Percentiles rank a stretch among this genome's conserved stretches.
These are phyloP conservation scores for Rhizopogon rudus DNA, from an alignment of 768 basidiomycete species.

Conservation along the genomic window DNA sequence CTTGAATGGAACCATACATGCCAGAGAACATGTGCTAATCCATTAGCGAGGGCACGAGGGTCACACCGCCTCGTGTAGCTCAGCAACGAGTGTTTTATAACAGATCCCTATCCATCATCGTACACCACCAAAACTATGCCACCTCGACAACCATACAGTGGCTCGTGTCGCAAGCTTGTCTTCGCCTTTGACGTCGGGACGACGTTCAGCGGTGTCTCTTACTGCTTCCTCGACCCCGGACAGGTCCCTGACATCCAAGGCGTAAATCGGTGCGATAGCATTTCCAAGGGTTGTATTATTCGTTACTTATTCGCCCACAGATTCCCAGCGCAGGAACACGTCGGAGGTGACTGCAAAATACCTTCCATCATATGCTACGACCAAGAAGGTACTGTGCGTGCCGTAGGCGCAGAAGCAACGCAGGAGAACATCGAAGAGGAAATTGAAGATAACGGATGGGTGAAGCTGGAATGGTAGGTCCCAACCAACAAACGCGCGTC, in stretches of 20 bases:
- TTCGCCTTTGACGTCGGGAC: constrained; percentile 51
- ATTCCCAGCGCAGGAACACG: constrained; percentile 41
- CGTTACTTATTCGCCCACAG: constrained; percentile 22
- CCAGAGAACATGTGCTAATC: not conserved
- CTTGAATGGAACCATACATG: not conserved
- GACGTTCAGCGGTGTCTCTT: constrained; percentile 46
- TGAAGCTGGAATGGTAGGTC: constrained; percentile 26
- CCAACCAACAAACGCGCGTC: too few species aligned
- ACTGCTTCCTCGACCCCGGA: constrained; percentile 29
- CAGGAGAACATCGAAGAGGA: constrained; percentile 31
- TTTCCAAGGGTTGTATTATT: not conserved
- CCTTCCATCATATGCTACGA: constrained; percentile 48
- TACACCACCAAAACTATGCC: constrained; percentile 13
- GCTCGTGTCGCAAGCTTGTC: constrained; percentile 37
- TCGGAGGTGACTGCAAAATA: constrained; percentile 46
- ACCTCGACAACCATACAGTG: constrained; percentile 33
- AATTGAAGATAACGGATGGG: constrained; percentile 34
- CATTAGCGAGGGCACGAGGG: not conserved
- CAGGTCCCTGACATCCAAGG: constrained; percentile 18
- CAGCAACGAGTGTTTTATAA: not conserved
- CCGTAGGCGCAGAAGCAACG: constrained; percentile 42
- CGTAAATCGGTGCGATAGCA: constrained; percentile 17
- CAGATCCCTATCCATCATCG: not conserved
- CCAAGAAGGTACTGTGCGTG: constrained; percentile 30
- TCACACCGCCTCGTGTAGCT: not conserved